Base-by-base conservation (phyloP, 2,329 filamentous ascomycete species). In the Ceratocystis cacaofunesta region DNA sequence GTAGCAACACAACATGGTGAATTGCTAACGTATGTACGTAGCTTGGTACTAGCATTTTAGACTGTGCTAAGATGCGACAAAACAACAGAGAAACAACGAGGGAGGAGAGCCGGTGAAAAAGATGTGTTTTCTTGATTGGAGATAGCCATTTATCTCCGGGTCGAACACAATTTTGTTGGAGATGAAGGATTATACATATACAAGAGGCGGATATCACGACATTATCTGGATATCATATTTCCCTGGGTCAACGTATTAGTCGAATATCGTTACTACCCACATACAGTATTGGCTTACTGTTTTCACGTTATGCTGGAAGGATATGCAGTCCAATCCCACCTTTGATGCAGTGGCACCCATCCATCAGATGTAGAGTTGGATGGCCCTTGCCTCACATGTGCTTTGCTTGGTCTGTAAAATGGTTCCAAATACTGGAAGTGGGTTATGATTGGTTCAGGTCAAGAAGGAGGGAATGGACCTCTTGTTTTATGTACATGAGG, bases 271-370 rank as follows among this genome's bases (percentile, higher is more conserved):
- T 52, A 5, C 48, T 52, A 12, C 32, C 32, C 5, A 50, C 22
- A 22, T 10, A 3, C n/a, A 22, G 22, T 50, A 22, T 22, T 52
- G 12, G 32, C 22, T 10, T 25, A 52, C 19, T 52, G 19, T 4
- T 25, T 19, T 52, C 19, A 28, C 25, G 8, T 52, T 52, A 15
- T 8, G 48, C 22, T 50, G 48, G n/a, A 50, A 22, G 48, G 12
- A 32, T 32, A 32, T 50, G 52, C 25, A 36, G 28, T 58, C n/a
- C 5, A 32, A 58, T 58, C 25, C 52, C 15, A 58, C 52, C 52
- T 58, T 58, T 32, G 32, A 58, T 58, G 52, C 52, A 58, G 28
- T 58, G 52, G 52, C 52, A 57, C 52, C 28, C 48, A 52, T 52
- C 48, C 22, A 25, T 36, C 32, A 52, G 48, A 52, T 28, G 48